Percentiles rank a stretch among this genome's conserved stretches.
Evolutionary conservation across 768 basidiomycete species (phyloP).

Genomic region (Tricholoma flavovirens): DNA sequence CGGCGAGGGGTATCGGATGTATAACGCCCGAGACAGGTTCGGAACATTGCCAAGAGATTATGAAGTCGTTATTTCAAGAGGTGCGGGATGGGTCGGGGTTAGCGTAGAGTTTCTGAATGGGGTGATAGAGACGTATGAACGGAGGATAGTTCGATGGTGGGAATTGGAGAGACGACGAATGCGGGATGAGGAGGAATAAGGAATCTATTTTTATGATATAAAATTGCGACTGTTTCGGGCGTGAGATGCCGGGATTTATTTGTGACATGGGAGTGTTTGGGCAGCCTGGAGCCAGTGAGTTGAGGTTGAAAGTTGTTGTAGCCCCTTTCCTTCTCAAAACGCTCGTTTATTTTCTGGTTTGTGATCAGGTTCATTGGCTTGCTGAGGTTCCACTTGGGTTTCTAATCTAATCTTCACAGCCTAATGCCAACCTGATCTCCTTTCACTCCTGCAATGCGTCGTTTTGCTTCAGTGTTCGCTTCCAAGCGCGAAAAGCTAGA

Average conservation of each 20-base stretch:
- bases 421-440: conserved; percentile 8
- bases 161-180: conserved; percentile 17
- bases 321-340: too few species aligned
- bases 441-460: conserved; percentile 42
- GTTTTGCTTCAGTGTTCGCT: conserved; percentile 55
- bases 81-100: conserved; percentile 52
- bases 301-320: too few species aligned
- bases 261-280: background rate
- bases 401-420: too few species aligned
- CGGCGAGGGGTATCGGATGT: conserved; percentile 60
- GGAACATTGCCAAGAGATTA: conserved; percentile 53
- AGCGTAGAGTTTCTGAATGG: conserved; percentile 42
- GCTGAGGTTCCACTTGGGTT: background rate
- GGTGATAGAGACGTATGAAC: conserved; percentile 63
- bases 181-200: background rate
- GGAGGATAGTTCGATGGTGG: conserved; percentile 43
- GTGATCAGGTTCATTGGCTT: background rate
- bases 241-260: background rate
- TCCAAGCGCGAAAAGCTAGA: conserved; percentile 38
- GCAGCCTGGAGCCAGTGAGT: too few species aligned
- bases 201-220: conserved; percentile 9
- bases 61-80: conserved; percentile 44
- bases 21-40: conserved; percentile 58
- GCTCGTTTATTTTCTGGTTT: background rate
- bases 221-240: conserved; percentile 5